phyloP scores from a whole-genome alignment of 2,329 filamentous ascomycete genomes.

The Apiospora sp. region DNA sequence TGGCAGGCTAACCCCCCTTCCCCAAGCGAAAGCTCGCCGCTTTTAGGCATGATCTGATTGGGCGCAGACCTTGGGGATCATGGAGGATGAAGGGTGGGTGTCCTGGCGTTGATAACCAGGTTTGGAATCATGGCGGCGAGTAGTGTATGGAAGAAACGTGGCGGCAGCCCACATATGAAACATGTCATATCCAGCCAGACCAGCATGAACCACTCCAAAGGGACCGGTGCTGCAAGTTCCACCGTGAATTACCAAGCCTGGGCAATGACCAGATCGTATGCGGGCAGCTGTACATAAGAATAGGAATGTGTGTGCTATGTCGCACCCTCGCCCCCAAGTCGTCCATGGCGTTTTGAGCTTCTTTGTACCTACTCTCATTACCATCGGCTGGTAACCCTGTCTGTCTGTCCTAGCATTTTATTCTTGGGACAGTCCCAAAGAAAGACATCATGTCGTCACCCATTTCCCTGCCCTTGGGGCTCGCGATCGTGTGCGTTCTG shows the following conservation, averaged over 20 bases:
- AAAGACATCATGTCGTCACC: background rate
- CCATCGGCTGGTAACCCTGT: background rate
- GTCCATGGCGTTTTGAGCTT: background rate
- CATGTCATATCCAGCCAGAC: background rate
- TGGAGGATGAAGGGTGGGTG: background rate
- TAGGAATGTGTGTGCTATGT: background rate
- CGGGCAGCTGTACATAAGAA: slow-evolving; percentile 3
- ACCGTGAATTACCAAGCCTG: background rate
- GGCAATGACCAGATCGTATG: background rate
- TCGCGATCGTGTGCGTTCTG: background rate
- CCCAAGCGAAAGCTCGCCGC: background rate
- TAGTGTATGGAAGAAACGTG: background rate
- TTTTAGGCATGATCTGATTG: background rate
- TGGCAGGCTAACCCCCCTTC: background rate
- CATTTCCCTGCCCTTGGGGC: background rate
- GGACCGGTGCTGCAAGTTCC: background rate
- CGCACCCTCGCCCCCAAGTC: background rate
- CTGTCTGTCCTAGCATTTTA: background rate
- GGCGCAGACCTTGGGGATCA: background rate
- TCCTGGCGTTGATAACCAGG: too few species aligned
- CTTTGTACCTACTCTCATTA: too few species aligned
- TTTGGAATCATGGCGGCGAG: background rate
- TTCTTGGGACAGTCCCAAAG: background rate
- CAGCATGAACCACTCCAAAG: background rate
- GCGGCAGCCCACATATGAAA: slow-evolving; percentile 1